Conservation (phyloP, 768 basidiomycete genomes). For the Trichaptum fuscoviolaceum region DNA sequence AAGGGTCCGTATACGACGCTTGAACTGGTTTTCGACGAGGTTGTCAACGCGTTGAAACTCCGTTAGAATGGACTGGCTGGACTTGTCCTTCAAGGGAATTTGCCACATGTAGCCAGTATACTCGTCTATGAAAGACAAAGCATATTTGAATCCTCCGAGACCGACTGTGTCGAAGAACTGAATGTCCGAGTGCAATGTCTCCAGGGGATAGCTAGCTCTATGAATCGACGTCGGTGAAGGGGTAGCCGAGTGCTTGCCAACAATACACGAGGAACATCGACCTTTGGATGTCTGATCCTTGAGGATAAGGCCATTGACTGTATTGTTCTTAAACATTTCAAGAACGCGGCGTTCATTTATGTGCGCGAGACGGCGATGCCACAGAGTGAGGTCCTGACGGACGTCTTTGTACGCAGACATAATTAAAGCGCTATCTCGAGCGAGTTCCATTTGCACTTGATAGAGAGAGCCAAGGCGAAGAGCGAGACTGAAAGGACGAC, state of each 20-base stretch:
- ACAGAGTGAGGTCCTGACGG: neutral
- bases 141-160: neutral
- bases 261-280: neutral
- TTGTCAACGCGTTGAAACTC: neutral
- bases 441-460: slow-evolving; percentile 14
- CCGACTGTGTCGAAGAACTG: neutral
- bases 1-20: neutral
- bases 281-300: neutral
- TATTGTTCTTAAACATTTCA: neutral
- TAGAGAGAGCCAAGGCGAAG: slow-evolving; percentile 13
- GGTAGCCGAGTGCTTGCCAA: neutral
- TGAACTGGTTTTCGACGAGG: neutral
- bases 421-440: slow-evolving; percentile 9
- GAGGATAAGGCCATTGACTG: neutral
- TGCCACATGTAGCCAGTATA: neutral
- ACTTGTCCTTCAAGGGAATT: neutral
- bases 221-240: neutral
- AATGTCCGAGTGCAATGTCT: neutral
- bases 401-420: neutral
- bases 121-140: neutral
- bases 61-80: neutral
- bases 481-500: neutral
- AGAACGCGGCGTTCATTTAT: neutral
- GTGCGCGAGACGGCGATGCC: slow-evolving; percentile 1
- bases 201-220: neutral